These are phyloP conservation scores for Aspergillus olivimuriae DNA, from an alignment of 495 filamentous ascomycete species.

Conservation along the genomic window DNA sequence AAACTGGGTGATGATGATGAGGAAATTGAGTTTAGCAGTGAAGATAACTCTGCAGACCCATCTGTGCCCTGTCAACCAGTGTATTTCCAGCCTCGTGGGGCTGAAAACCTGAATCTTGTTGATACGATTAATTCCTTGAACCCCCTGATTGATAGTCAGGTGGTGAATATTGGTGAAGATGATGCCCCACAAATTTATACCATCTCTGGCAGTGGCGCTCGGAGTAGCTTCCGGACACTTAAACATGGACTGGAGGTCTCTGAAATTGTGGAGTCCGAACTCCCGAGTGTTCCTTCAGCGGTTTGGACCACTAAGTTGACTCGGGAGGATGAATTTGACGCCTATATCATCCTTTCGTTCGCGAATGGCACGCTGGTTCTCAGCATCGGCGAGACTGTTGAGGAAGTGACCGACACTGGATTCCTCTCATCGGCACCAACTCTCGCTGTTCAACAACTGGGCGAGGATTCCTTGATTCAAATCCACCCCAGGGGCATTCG, in stretches of 20 bases:
- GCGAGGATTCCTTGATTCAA: slow-evolving; percentile 87
- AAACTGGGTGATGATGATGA: slow-evolving; percentile 96
- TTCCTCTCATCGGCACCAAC: slow-evolving; percentile 84
- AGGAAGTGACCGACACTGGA: slow-evolving; percentile 87
- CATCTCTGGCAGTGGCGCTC: slow-evolving; percentile 77
- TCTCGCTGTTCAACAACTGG: slow-evolving; percentile 86
- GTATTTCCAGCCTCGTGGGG: slow-evolving; percentile 75
- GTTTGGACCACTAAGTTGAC: slow-evolving; percentile 94
- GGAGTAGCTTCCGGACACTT: slow-evolving; percentile 82
- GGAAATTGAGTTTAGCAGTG: slow-evolving; percentile 77
- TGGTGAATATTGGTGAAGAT: slow-evolving; percentile 80
- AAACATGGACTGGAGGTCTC: slow-evolving; percentile 90
- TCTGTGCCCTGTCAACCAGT: slow-evolving; percentile 60
- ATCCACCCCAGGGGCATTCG: slow-evolving; percentile 93
- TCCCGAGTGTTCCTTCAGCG: slow-evolving; percentile 76
- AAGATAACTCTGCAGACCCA: slow-evolving; percentile 70
- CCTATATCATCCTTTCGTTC: slow-evolving; percentile 66
- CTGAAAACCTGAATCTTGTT: slow-evolving; percentile 77
- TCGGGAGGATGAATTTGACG: slow-evolving; percentile 78
- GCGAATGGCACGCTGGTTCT: slow-evolving; percentile 74
- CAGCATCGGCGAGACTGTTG: slow-evolving; percentile 92
- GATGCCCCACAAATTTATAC: slow-evolving; percentile 97
- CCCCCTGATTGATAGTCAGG: slow-evolving; percentile 82
- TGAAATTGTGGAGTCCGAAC: slow-evolving; percentile 87
- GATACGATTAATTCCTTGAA: slow-evolving; percentile 86